Evolutionary conservation across 805 yeast genomes (phyloP).

Genomic region (Isabelozyma gotoi): DNA sequence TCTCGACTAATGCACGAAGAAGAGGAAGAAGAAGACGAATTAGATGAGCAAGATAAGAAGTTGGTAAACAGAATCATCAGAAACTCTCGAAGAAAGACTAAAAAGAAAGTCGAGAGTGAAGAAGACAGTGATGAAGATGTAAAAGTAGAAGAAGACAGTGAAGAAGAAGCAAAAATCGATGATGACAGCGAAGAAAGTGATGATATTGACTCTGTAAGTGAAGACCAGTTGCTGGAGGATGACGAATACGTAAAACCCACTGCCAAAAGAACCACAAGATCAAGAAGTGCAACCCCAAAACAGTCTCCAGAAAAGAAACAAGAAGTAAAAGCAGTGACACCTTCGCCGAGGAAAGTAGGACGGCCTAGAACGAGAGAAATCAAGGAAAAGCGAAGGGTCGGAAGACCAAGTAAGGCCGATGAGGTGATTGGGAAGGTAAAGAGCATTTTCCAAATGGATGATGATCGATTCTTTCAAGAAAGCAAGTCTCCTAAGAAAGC

Average conservation of each 20-base stretch:
- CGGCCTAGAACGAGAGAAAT: conserved; percentile 9
- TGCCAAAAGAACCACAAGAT: background rate
- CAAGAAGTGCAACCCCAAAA: conserved; percentile 1
- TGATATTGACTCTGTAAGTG: background rate
- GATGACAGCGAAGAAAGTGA: conserved; percentile 4
- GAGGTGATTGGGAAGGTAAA: conserved; percentile 24
- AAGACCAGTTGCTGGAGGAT: background rate
- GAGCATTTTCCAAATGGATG: conserved; percentile 23
- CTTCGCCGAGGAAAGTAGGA: conserved; percentile 9
- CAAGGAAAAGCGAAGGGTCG: conserved; percentile 12
- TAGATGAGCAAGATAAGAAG: conserved; percentile 38
- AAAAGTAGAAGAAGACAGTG: conserved; percentile 4
- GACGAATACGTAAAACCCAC: background rate
- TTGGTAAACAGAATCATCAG: conserved; percentile 44
- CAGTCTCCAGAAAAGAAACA: background rate
- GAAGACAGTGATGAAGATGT: conserved; percentile 3
- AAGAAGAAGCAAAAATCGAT: background rate
- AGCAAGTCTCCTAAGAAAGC: background rate
- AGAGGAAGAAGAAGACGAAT: conserved; percentile 21
- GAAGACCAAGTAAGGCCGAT: conserved; percentile 27
- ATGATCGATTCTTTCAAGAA: conserved; percentile 1
- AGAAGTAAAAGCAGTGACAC: background rate
- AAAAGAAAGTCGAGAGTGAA: conserved; percentile 2
- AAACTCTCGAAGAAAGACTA: conserved; percentile 14
- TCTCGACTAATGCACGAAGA: conserved; percentile 33